These are phyloP conservation scores for Penicillium sp. DNA, from an alignment of 2,329 filamentous ascomycete genomes.

Conservation along the genomic window DNA sequence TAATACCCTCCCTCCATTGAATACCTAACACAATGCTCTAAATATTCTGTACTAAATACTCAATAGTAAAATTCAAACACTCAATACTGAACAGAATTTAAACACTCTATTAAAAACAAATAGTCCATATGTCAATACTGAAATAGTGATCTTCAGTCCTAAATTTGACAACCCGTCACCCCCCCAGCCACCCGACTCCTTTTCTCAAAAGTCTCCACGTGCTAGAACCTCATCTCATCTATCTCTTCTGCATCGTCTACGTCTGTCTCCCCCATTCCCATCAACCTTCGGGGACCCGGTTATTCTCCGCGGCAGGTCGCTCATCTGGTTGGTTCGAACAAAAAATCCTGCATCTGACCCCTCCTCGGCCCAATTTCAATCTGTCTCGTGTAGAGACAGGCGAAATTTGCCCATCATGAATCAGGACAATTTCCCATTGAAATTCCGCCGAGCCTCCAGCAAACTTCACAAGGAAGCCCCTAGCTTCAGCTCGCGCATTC, in stretches of 20 bases:
- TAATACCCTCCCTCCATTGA: too few species aligned
- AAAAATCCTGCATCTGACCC: slow-evolving; percentile 23
- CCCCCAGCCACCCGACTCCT: slow-evolving; percentile 10
- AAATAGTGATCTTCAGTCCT: not conserved
- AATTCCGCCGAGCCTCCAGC: slow-evolving; percentile 43
- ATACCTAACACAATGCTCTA: too few species aligned
- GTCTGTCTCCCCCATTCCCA: slow-evolving; percentile 2
- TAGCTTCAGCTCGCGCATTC: slow-evolving; percentile 41
- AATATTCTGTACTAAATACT: too few species aligned
- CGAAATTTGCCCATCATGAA: slow-evolving; percentile 34
- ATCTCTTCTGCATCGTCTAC: slow-evolving; percentile 5
- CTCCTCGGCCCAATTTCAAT: slow-evolving; percentile 31
- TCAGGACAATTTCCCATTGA: slow-evolving; percentile 39
- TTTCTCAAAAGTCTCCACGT: slow-evolving; percentile 11
- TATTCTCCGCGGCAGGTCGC: slow-evolving; percentile 8
- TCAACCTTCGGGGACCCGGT: slow-evolving; percentile 6
- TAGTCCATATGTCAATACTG: not conserved
- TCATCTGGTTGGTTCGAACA: slow-evolving; percentile 6
- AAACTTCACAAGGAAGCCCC: slow-evolving; percentile 50
- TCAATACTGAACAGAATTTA: not conserved
- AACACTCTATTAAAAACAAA: not conserved
- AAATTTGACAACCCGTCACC: not conserved
- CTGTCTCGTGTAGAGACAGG: slow-evolving; percentile 25
- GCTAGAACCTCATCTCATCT: slow-evolving; percentile 3
- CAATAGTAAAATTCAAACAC: too few species aligned